A percentile compares a stretch with the other conserved stretches of the same genome.
phyloP scores from a whole-genome alignment of 106 monocot genomes.

The Vanilla planifolia region DNA sequence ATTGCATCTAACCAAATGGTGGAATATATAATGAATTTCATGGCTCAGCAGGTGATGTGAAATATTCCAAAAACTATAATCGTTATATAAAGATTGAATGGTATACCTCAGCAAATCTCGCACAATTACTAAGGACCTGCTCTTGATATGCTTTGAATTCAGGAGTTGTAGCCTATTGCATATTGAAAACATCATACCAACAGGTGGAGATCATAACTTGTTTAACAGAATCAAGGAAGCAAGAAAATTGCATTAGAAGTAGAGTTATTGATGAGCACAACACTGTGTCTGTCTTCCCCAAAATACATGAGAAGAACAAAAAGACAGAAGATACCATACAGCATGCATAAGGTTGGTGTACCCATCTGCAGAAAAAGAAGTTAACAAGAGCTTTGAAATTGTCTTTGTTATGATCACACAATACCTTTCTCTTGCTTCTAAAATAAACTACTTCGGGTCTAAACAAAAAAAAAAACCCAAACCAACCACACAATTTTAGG shows the following conservation, averaged over 20 bases:
- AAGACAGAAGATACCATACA: not conserved
- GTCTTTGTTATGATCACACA: no score
- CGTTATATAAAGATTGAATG: not conserved
- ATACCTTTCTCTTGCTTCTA: no score
- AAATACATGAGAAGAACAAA: not conserved
- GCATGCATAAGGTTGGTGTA: no score
- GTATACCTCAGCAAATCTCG: conserved; percentile 85
- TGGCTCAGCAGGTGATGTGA: no score
- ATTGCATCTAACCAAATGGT: no score
- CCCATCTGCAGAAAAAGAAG: no score
- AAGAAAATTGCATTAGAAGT: not conserved
- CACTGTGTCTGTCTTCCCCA: not conserved
- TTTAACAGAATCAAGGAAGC: not conserved
- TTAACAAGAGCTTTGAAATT: no score
- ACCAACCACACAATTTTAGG: no score
- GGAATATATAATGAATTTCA: no score
- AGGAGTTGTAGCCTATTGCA: conserved; percentile 14
- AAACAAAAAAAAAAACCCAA: no score
- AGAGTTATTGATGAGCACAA: not conserved
- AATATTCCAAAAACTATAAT: not conserved
- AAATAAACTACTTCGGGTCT: no score
- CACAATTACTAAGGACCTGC: conserved; percentile 86
- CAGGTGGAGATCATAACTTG: no score
- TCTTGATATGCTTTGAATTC: conserved; percentile 95
- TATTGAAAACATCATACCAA: not conserved